phyloP scores from a whole-genome alignment of 2,329 filamentous ascomycete genomes.

The Claviceps africana region DNA sequence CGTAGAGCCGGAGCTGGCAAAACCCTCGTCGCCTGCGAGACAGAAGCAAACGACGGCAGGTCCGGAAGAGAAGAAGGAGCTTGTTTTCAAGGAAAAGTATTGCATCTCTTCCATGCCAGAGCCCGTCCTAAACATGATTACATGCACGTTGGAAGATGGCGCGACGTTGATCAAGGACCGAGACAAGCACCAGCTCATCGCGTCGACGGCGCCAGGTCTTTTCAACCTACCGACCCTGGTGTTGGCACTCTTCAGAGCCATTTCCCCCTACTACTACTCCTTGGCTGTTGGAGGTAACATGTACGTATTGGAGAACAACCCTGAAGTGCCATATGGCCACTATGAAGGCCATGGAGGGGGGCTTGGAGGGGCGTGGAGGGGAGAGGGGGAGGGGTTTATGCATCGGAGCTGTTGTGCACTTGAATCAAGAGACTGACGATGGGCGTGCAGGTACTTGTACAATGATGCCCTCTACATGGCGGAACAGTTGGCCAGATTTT shows the following conservation, averaged over 20 bases:
- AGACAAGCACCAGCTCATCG: slow-evolving; percentile 42
- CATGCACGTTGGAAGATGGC: slow-evolving; percentile 44
- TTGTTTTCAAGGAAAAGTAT: slow-evolving; percentile 75
- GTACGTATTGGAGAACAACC: slow-evolving; percentile 24
- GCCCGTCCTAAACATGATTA: slow-evolving; percentile 55
- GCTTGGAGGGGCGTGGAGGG: too few species aligned
- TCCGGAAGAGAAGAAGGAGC: slow-evolving; percentile 37
- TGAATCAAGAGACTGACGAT: not conserved
- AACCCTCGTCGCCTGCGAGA: slow-evolving; percentile 6
- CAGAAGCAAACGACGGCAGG: slow-evolving; percentile 12
- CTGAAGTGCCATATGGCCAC: not conserved
- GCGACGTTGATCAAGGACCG: slow-evolving; percentile 42
- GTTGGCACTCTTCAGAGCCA: slow-evolving; percentile 66
- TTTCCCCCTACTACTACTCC: slow-evolving; percentile 61
- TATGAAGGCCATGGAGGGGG: too few species aligned
- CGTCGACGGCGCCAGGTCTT: slow-evolving; percentile 52
- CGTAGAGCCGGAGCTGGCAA: slow-evolving; percentile 11
- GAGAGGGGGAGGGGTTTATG: too few species aligned
- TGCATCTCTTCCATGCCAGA: slow-evolving; percentile 80
- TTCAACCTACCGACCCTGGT: slow-evolving; percentile 59
- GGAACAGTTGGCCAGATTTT: slow-evolving; percentile 38
- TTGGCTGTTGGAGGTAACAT: slow-evolving; percentile 48
- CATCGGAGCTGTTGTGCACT: not conserved
- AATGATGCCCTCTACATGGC: slow-evolving; percentile 53
- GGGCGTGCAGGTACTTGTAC: slow-evolving; percentile 41